Evolutionary conservation across 2,329 filamentous ascomycete species (phyloP), one percentile per base, ranked within the genome.

Genomic region (Aspergillus novoparasiticus): DNA sequence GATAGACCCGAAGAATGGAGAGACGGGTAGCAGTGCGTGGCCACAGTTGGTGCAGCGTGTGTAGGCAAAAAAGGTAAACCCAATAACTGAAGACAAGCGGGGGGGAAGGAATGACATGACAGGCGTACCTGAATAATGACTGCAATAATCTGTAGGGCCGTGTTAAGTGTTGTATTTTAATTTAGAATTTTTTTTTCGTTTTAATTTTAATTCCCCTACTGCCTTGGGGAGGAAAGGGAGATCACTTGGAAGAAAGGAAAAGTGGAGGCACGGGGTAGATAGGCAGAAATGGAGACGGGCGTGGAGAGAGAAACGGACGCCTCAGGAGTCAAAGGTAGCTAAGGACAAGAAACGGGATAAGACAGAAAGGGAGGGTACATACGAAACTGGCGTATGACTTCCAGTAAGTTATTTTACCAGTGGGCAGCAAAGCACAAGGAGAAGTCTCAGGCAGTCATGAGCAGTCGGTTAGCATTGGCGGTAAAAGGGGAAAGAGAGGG

Each of bases 251-350:
- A 69, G 66, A 65, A 43, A 58, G 62, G 63, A 63, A 60, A 66
- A 73, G 72, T 73, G 72, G 72, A 74, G 72, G 72, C 68, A 65
- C 62, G 59, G 62, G 64, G 64, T 61, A 64, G 61, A 66, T 64
- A 60, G 65, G 56, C 64, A 69, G 62, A 69, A 72, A 72, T 69
- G 69, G 68, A 62, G 66, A 66, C 63, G 56, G 58, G 59, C 69
- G 69, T 69, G 68, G 70, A 71, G 66, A 66, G 66, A 64, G 60
- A 57, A 59, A 59, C 62, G 61, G 51, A 64, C 57, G 63, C 59
- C 60, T 62, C 65, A 64, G 59, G 64, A 54, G 56, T 55, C 51
- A 55, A 62, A 61, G 55, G 61, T 45, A 66, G 46, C 30, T 46
- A 50, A 41, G 57, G 50, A 65, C 43, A 30, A 61, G 50, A 61